Base-by-base conservation (phyloP, 768 basidiomycete genomes). In the Lanmaoa pseudosensibilis region DNA sequence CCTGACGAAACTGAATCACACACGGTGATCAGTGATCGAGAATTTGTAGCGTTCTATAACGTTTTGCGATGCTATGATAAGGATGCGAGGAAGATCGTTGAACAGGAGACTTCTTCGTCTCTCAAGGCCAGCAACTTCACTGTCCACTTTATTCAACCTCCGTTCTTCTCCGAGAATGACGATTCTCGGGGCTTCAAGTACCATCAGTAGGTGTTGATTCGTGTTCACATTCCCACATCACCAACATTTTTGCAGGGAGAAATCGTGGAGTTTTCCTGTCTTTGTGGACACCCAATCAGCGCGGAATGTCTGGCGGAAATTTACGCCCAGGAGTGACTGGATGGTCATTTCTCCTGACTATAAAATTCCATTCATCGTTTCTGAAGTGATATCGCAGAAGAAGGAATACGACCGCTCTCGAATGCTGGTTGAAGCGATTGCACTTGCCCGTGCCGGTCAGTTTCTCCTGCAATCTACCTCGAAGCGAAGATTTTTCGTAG, bases 401-500 rank as follows among this genome's bases (percentile, higher is more conserved):
- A 2, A 11, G 1, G 11, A 52, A 23, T 0, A 0, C 0, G 54
- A 45, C 16, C 44, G 41, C 9, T 40, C 1, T 10, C 40, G 55
- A 2, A 65, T 65, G 63, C 60, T 65, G 11, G 5, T 65, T 18
- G n/a, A 65, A 21, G 60, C 55, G 2, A 62, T 43, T 2, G 27
- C 52, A 2, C 16, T 52, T 15, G 60, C 51, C 2, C 47, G 55
- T 1, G 13, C 41, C 0, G 55, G 57, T 6, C 21, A 50, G 8
- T 38, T 11, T 13, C 44, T 62, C 3, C 7, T 56, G 11, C 4
- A 33, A 33, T 4, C 27, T 1, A 6, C 6, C 11, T 34, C 50
- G 9, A 40, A 25, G 21, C 19, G 9, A 6, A n/a, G 9, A 0
- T 59, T 62, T 47, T 65, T 65, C 13, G 39, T 65, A 1, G 54